A percentile compares a stretch with the other conserved stretches of the same genome.
phyloP scores from a whole-genome alignment of 2,329 filamentous ascomycete genomes.

The Ceratocystis cubensis region DNA sequence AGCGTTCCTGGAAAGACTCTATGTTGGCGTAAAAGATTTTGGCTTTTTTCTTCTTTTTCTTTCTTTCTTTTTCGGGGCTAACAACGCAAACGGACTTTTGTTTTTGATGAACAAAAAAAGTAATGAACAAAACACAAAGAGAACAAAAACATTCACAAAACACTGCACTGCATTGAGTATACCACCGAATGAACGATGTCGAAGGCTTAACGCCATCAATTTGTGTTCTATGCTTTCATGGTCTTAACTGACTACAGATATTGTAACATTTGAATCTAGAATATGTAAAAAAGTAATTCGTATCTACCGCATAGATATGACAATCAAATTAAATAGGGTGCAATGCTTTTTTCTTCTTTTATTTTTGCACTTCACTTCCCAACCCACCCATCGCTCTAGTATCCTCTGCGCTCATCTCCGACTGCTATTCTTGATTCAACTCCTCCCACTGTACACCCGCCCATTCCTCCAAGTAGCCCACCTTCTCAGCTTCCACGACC shows the following conservation, averaged over 20 bases:
- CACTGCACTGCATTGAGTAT: background rate
- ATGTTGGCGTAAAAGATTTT: slow-evolving; percentile 17
- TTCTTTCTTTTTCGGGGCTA: slow-evolving; percentile 17
- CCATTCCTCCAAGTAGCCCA: slow-evolving; percentile 88
- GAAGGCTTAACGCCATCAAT: background rate
- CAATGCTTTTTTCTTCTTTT: background rate
- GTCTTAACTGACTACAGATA: background rate
- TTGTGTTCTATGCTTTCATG: background rate
- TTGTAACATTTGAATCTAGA: background rate
- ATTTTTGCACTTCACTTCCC: background rate
- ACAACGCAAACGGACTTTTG: slow-evolving; percentile 9
- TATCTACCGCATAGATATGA: background rate
- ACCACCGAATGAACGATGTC: too few relatives aligned
- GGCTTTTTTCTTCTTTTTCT: slow-evolving; percentile 5
- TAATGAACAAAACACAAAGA: slow-evolving; percentile 19
- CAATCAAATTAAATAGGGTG: background rate
- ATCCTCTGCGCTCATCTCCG: background rate
- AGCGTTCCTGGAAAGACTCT: slow-evolving; percentile 69
- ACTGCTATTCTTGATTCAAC: slow-evolving; percentile 32
- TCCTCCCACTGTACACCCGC: slow-evolving; percentile 98
- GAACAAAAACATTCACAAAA: slow-evolving; percentile 13
- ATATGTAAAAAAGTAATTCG: background rate
- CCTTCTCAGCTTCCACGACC: slow-evolving; percentile 46
- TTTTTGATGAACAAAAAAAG: slow-evolving; percentile 15
- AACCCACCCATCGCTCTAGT: background rate